phyloP scores from a whole-genome alignment of 2,329 filamentous ascomycete species.

The Intubia oerlemansii region DNA sequence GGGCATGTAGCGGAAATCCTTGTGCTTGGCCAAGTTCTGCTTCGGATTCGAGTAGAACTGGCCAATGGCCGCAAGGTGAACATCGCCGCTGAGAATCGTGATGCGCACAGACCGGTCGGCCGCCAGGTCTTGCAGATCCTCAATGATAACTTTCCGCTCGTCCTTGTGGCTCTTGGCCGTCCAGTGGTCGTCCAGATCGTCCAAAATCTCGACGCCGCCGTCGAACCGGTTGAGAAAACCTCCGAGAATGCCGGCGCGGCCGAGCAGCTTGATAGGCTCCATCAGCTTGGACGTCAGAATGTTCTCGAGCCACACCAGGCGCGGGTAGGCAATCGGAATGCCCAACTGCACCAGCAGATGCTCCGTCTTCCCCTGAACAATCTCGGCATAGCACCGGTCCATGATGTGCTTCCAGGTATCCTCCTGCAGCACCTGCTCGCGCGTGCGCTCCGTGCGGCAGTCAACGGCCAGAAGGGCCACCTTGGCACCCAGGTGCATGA shows the following conservation, averaged over 20 bases:
- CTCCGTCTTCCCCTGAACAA: slow-evolving; percentile 65
- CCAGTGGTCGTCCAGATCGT: slow-evolving; percentile 93
- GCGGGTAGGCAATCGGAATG: slow-evolving; percentile 64
- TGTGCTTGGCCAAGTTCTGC: slow-evolving; percentile 58
- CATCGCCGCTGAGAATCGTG: slow-evolving; percentile 83
- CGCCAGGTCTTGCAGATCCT: slow-evolving; percentile 82
- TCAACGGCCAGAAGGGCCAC: slow-evolving; percentile 74
- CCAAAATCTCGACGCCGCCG: slow-evolving; percentile 74
- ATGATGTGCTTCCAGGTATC: slow-evolving; percentile 75
- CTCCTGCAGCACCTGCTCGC: slow-evolving; percentile 58
- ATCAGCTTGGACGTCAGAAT: slow-evolving; percentile 66
- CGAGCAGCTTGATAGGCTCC: slow-evolving; percentile 75
- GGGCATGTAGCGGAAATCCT: slow-evolving; percentile 89
- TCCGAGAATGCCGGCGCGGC: slow-evolving; percentile 61
- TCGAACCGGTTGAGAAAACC: slow-evolving; percentile 75
- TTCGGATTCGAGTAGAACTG: slow-evolving; percentile 91
- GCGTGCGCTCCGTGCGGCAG: slow-evolving; percentile 74
- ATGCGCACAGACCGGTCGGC: slow-evolving; percentile 81
- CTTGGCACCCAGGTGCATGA: slow-evolving; percentile 60
- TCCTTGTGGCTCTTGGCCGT: slow-evolving; percentile 86
- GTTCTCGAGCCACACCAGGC: slow-evolving; percentile 52
- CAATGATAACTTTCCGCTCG: slow-evolving; percentile 69
- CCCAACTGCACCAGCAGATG: slow-evolving; percentile 76
- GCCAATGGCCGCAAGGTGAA: slow-evolving; percentile 77
- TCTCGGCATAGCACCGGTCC: slow-evolving; percentile 63